These are phyloP conservation scores for Dichotomocladium elegans DNA, from an alignment of 371 early-diverging fungal species.

Conservation along the genomic window DNA sequence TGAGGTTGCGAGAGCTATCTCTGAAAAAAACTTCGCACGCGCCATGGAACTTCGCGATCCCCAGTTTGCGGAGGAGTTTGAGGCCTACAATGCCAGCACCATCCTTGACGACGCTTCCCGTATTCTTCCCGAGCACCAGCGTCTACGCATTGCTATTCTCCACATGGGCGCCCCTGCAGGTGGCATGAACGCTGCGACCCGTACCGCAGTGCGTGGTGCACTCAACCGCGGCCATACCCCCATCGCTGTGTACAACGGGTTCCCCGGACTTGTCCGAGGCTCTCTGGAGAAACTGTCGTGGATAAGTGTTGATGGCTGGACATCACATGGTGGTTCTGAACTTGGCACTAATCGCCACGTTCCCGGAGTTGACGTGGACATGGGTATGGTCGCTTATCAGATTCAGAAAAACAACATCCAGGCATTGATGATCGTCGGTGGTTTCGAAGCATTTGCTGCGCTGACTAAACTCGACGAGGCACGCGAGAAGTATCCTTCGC, in stretches of 20 bases:
- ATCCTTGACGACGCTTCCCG: constrained; percentile 34
- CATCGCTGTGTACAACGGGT: constrained; percentile 90
- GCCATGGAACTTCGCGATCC: constrained; percentile 93
- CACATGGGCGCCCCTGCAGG: constrained; percentile 96
- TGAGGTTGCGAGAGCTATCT: constrained; percentile 82
- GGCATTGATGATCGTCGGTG: constrained; percentile 92
- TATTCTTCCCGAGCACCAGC: constrained; percentile 33
- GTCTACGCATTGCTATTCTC: constrained; percentile 87
- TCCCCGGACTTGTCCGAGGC: constrained; percentile 89
- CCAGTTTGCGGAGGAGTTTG: constrained; percentile 77
- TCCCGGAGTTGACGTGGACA: constrained; percentile 67
- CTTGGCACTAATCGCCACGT: constrained; percentile 94
- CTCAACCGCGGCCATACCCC: constrained; percentile 84
- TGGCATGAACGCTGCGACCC: constrained; percentile 98
- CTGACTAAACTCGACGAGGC: constrained; percentile 69
- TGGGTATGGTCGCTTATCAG: constrained; percentile 88
- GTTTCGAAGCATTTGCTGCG: constrained; percentile 90
- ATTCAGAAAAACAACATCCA: constrained; percentile 89
- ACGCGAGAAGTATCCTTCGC: constrained; percentile 76
- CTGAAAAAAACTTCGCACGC: constrained; percentile 76
- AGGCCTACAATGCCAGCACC: constrained; percentile 55
- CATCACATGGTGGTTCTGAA: constrained; percentile 89
- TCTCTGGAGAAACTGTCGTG: constrained; percentile 73
- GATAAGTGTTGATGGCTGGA: constrained; percentile 90
- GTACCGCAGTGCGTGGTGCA: constrained; percentile 85